Evolutionary conservation across 169 alveolate species (phyloP).

Genomic region (Amoebophrya sp.): DNA sequence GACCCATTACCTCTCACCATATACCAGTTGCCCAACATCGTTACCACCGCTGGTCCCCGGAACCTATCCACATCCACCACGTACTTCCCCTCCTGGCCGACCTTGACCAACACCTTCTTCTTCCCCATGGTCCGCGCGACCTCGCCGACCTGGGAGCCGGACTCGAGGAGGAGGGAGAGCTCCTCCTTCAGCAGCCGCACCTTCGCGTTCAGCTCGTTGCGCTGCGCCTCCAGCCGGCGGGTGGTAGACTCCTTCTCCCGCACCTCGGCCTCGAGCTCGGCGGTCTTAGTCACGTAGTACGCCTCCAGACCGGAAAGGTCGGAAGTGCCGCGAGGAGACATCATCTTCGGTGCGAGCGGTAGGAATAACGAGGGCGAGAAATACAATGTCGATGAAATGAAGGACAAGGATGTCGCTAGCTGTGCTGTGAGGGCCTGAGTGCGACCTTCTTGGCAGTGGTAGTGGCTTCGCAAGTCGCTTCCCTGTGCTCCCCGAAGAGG

Average conservation of each 20-base stretch:
- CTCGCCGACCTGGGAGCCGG: conserved; percentile 96
- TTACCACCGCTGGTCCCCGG: too few species aligned
- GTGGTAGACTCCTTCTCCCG: conserved; percentile 34
- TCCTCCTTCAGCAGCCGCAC: conserved; percentile 42
- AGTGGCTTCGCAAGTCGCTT: too few species aligned
- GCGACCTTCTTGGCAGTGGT: too few species aligned
- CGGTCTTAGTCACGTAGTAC: not conserved
- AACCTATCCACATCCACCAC: conserved; percentile 91
- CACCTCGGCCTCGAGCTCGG: not conserved
- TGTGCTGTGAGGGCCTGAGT: too few species aligned
- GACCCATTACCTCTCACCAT: too few species aligned
- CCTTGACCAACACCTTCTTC: conserved; percentile 90
- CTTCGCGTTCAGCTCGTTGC: conserved; percentile 88
- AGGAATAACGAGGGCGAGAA: too few species aligned
- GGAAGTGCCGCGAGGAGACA: not conserved
- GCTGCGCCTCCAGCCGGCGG: conserved; percentile 88
- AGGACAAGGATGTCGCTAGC: too few species aligned
- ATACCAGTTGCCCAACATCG: too few species aligned
- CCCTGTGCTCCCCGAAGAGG: too few species aligned
- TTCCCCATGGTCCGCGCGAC: conserved; percentile 95
- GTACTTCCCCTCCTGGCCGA: conserved; percentile 88
- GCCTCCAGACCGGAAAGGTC: not conserved
- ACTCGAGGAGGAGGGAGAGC: conserved; percentile 42
- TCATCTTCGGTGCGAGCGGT: too few species aligned
- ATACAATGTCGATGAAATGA: too few species aligned